phyloP scores from a whole-genome alignment of 257 asterid genomes.

The Ajuga chamaepitys region DNA sequence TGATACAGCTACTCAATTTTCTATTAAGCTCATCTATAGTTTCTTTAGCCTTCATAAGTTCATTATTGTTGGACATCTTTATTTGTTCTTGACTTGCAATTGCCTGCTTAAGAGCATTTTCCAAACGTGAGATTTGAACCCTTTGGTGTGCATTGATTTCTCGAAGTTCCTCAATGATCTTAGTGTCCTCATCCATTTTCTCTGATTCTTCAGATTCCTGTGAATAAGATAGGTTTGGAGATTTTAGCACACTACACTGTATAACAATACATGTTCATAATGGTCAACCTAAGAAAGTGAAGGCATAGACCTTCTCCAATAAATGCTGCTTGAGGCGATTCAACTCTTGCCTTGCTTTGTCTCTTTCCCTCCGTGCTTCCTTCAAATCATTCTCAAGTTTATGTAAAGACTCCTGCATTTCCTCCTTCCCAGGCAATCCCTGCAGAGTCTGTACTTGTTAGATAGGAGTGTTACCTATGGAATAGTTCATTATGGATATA shows the following conservation, averaged over 20 bases:
- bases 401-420: slow-evolving; percentile 52
- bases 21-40: slow-evolving; percentile 62
- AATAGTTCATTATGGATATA: neutral
- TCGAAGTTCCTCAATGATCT: slow-evolving; percentile 79
- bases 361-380: slow-evolving; percentile 62
- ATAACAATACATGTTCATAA: slow-evolving; percentile 6
- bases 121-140: slow-evolving; percentile 67
- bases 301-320: slow-evolving; percentile 69
- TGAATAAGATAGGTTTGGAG: slow-evolving; percentile 12
- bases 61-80: slow-evolving; percentile 44
- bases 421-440: slow-evolving; percentile 53
- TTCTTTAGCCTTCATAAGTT: slow-evolving; percentile 68
- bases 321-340: slow-evolving; percentile 94
- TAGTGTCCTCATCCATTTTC: slow-evolving; percentile 96
- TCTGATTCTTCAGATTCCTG: slow-evolving; percentile 99
- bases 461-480: slow-evolving; percentile 14
- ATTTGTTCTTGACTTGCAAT: slow-evolving; percentile 59
- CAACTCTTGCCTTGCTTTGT: slow-evolving; percentile 72
- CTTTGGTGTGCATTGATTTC: slow-evolving; percentile 65
- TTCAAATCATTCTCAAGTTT: slow-evolving; percentile 74
- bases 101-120: slow-evolving; percentile 69
- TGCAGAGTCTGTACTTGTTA: slow-evolving; percentile 30
- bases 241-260: slow-evolving; percentile 7
- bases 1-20: slow-evolving; percentile 56
- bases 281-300: slow-evolving; percentile 8